A percentile compares a stretch with the other conserved stretches of the same genome.
phyloP scores from a whole-genome alignment of 768 basidiomycete genomes.

The Pleurotus citrinopileatus region DNA sequence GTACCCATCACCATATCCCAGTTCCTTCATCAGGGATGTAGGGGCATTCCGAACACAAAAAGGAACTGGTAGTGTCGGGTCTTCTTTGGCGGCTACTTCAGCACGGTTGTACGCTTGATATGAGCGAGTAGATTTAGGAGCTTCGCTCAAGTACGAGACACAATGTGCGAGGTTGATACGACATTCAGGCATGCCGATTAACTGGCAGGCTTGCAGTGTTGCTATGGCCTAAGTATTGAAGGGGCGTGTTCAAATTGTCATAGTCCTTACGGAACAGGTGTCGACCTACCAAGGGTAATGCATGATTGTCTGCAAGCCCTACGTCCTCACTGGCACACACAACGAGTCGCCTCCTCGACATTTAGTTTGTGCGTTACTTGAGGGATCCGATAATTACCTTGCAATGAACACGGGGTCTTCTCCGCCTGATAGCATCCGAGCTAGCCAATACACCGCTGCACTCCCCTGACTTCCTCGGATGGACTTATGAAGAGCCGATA shows the following conservation, averaged over 20 bases:
- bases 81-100: constrained; percentile 55
- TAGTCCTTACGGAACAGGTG: no score
- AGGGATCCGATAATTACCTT: constrained; percentile 12
- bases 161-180: constrained; percentile 76
- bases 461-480: constrained; percentile 73
- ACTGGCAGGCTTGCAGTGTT: constrained; percentile 61
- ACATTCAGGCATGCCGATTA: constrained; percentile 81
- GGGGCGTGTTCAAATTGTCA: no score
- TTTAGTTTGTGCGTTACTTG: neutral
- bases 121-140: constrained; percentile 76
- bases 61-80: constrained; percentile 60
- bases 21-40: constrained; percentile 63
- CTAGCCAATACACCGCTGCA: constrained; percentile 88
- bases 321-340: constrained; percentile 87
- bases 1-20: constrained; percentile 67
- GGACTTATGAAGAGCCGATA: constrained; percentile 81
- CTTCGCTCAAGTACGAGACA: constrained; percentile 76
- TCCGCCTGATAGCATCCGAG: constrained; percentile 76
- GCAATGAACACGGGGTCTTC: constrained; percentile 81
- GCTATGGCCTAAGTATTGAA: constrained; percentile 57
- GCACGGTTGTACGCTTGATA: constrained; percentile 78
- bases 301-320: constrained; percentile 75
- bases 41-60: constrained; percentile 77
- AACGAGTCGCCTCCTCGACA: constrained; percentile 48
- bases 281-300: constrained; percentile 70